Percentiles rank a stretch among this genome's conserved stretches.
phyloP scores from a whole-genome alignment of 768 basidiomycete species.

The Gelatoporia subvermispora region DNA sequence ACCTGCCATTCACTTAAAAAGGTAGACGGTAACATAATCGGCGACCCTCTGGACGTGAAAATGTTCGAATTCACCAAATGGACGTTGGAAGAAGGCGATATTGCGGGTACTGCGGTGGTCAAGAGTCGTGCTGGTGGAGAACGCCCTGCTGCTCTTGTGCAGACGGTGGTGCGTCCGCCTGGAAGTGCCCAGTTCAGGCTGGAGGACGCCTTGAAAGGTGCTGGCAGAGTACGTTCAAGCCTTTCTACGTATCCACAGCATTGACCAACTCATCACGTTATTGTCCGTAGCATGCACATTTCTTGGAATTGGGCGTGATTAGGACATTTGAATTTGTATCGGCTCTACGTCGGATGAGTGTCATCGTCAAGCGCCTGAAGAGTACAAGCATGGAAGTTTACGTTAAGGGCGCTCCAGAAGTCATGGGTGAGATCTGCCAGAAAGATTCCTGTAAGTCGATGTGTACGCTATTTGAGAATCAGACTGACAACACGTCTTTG shows the following conservation, averaged over 20 bases:
- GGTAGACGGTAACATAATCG: conserved; percentile 82
- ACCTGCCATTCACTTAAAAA: conserved; percentile 96
- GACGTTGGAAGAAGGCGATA: conserved; percentile 88
- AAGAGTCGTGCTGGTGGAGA: conserved; percentile 58
- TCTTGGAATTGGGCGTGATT: conserved; percentile 94
- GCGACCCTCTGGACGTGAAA: conserved; percentile 93
- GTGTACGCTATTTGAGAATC: not conserved
- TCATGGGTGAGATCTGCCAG: conserved; percentile 94
- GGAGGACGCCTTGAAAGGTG: conserved; percentile 89
- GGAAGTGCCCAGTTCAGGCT: conserved; percentile 87
- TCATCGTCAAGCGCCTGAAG: conserved; percentile 92
- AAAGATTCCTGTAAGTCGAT: conserved; percentile 74
- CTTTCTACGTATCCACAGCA: not conserved
- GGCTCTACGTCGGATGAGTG: conserved; percentile 90
- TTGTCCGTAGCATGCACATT: conserved; percentile 77
- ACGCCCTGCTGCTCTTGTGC: conserved; percentile 83
- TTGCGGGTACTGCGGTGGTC: conserved; percentile 66
- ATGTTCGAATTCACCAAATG: conserved; percentile 98
- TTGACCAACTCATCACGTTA: conserved; percentile 6
- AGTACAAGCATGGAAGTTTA: conserved; percentile 96
- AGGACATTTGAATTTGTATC: conserved; percentile 97
- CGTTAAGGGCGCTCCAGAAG: conserved; percentile 98
- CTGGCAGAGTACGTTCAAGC: conserved; percentile 60
- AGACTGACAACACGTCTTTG: conserved; percentile 10
- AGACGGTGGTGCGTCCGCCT: conserved; percentile 93